Evolutionary conservation across 1,139 yeast genomes (phyloP).

Genomic region (Geotrichum bryndzae): DNA sequence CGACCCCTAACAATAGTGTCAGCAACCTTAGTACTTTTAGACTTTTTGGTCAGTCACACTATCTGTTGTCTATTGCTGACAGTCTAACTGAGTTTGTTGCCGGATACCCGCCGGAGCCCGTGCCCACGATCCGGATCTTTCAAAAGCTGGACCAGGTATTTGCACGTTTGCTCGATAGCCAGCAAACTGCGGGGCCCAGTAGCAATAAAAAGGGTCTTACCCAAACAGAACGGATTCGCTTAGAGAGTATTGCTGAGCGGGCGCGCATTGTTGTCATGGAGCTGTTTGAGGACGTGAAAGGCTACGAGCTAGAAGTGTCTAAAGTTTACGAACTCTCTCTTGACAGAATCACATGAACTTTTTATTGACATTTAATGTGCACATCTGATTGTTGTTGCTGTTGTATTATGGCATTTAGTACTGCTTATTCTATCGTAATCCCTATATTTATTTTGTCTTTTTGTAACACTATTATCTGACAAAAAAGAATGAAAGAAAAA

Average conservation of each 20-base stretch:
- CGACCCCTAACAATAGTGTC: background rate
- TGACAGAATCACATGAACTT: conserved; percentile 13
- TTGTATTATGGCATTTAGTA: background rate
- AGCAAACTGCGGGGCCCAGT: background rate
- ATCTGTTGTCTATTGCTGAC: conserved; percentile 55
- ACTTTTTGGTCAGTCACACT: conserved; percentile 54
- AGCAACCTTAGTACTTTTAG: background rate
- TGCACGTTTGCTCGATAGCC: conserved; percentile 20
- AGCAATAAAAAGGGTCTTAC: conserved; percentile 8
- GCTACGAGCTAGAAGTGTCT: conserved; percentile 21
- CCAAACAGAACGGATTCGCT: conserved; percentile 28
- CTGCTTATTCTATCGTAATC: background rate
- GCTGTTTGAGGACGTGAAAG: conserved; percentile 15
- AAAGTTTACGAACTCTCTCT: conserved; percentile 20
- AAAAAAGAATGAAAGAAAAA: background rate
- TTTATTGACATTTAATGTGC: background rate
- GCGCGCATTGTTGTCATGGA: conserved; percentile 22
- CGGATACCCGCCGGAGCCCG: conserved; percentile 20
- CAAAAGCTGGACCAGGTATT: conserved; percentile 27
- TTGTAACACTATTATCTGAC: background rate
- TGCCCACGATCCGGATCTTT: conserved; percentile 8
- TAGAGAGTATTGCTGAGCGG: conserved; percentile 29
- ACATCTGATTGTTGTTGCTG: background rate
- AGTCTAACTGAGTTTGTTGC: conserved; percentile 53
- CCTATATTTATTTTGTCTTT: background rate